Evolutionary conservation across 495 filamentous ascomycete species (phyloP).

Genomic region (Penicillium alfredii): DNA sequence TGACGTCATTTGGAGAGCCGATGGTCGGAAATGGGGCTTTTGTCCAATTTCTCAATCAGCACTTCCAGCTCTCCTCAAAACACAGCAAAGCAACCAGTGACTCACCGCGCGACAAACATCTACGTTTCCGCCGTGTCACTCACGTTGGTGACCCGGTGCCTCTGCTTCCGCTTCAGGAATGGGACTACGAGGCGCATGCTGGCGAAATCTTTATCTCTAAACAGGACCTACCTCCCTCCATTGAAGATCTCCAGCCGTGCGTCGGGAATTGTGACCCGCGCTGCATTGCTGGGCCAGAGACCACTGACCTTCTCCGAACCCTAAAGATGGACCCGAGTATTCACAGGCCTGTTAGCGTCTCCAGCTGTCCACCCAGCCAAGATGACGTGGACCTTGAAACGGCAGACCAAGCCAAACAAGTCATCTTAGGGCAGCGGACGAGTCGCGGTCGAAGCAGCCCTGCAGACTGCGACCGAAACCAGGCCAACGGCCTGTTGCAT

Average conservation of each 20-base stretch:
- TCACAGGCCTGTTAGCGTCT: too few relatives aligned
- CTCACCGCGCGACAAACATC: too few relatives aligned
- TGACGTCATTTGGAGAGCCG: slow-evolving; percentile 94
- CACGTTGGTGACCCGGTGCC: slow-evolving; percentile 86
- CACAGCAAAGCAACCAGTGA: slow-evolving; percentile 12
- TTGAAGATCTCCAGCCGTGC: slow-evolving; percentile 65
- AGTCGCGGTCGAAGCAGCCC: not conserved
- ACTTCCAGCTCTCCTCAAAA: slow-evolving; percentile 48
- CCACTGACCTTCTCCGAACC: too few relatives aligned
- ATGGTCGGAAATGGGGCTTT: slow-evolving; percentile 72
- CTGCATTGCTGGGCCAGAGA: slow-evolving; percentile 58
- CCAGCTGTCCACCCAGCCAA: too few relatives aligned
- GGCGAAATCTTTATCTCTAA: slow-evolving; percentile 84
- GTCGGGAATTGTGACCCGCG: slow-evolving; percentile 59
- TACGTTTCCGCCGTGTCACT: slow-evolving; percentile 82
- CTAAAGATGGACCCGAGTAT: slow-evolving; percentile 10
- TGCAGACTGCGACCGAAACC: slow-evolving; percentile 7
- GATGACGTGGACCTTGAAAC: too few relatives aligned
- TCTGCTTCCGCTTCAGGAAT: slow-evolving; percentile 74
- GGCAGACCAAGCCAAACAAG: slow-evolving; percentile 5
- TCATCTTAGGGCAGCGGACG: slow-evolving; percentile 4
- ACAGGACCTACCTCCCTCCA: slow-evolving; percentile 55
- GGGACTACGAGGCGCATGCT: slow-evolving; percentile 79
- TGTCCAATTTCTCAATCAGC: slow-evolving; percentile 57
- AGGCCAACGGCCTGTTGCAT: slow-evolving; percentile 16